Percentiles rank a stretch among this genome's conserved stretches.
These are phyloP conservation scores for Parsonsia alboflavescens DNA, from an alignment of 257 asterid genomes.

Conservation along the genomic window DNA sequence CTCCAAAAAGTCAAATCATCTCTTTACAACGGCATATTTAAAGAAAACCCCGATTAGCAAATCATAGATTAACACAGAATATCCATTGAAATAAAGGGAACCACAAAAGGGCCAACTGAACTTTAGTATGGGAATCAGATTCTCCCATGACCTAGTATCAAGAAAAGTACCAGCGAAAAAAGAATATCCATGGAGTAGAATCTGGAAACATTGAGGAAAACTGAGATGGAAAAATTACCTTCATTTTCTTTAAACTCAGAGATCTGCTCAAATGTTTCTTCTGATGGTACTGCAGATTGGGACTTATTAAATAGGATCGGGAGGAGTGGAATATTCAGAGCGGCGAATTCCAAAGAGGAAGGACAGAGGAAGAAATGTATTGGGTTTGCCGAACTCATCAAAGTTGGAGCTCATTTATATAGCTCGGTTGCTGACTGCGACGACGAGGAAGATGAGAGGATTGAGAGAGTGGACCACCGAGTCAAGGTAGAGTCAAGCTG, in stretches of 20 bases:
- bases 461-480: not conserved
- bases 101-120: not conserved
- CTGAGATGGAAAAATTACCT: slow-evolving; percentile 7
- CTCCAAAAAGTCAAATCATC: not conserved
- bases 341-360: not conserved
- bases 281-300: not conserved
- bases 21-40: not conserved
- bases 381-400: not conserved
- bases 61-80: not conserved
- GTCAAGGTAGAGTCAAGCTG: not conserved
- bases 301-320: not conserved
- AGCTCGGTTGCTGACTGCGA: not conserved
- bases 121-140: not conserved
- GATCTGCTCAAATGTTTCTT: not conserved
- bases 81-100: not conserved
- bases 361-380: not conserved
- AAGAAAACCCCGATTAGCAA: not conserved
- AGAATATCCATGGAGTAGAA: not conserved
- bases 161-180: not conserved
- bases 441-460: not conserved
- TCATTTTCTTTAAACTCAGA: slow-evolving; percentile 10
- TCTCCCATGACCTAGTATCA: not conserved
- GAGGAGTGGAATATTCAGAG: not conserved
- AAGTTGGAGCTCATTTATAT: not conserved
- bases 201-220: not conserved